Base-by-base conservation (phyloP, 441 rosid genomes). In the Pelargonium australe region DNA sequence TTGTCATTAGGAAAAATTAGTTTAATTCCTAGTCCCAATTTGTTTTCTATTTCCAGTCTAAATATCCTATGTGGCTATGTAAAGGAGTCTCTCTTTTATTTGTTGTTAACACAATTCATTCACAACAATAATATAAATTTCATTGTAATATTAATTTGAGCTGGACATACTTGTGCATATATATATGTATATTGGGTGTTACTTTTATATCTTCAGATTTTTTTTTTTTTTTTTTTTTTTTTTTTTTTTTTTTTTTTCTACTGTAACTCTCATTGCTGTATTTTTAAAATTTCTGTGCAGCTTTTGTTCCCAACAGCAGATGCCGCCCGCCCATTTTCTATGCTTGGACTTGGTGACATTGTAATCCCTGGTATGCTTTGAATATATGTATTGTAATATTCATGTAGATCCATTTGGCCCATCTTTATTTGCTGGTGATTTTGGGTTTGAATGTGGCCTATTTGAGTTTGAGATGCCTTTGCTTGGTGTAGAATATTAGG, bases 291-390 rank as follows among this genome's bases (percentile, higher is more conserved):
- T 69, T 53, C 62, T 60, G 34, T 80, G 71, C 84, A 94, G 99
- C 96, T 94, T 76, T 83, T 94, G 76, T 94, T 94, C 85, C 99
- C 99, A 61, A 94, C 97, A 1, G 86, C 83, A 1, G 89, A 89
- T 77, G 45, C 85, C 61, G 73, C 78, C 43, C 82, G 96, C 17
- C 97, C 97, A 40, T 94, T 78, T 80, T 94, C 99, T 75, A 88
- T 94, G 99, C 96, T 94, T 77, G 97, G 97, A 41, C 99, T 94
- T 81, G 99, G 99, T 74, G 99, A 91, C 71, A 90, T 94, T 82
- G 99, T 94, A 73, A 91, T 94, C 66, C 99, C 99, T 8, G 99
- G 99, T 91, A 84, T 53, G 65, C 60, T 14, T 14, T 31, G 44
- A 66, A 63, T 16, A 14, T 23, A 5, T 55, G 23, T 55, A 55